Evolutionary conservation across 176 grass and related monocot species (phyloP), one percentile per base, ranked within the genome.

Genomic region (Avena sativa): DNA sequence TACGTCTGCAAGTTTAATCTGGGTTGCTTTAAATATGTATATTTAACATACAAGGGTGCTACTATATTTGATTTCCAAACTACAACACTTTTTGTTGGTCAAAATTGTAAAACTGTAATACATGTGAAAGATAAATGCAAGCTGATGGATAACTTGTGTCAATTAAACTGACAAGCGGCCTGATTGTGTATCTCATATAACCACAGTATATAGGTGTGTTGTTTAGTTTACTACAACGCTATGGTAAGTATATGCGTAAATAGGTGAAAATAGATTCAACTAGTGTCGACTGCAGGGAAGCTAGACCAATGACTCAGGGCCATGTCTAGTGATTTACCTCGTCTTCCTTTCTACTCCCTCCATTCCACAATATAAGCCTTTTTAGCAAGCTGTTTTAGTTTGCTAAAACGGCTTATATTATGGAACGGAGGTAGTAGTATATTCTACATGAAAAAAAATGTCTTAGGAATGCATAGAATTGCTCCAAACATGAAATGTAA

Each of bases 401-500:
- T 34, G 32, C 32, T 34, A 34, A 34, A 32, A 34, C 32, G 32
- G 32, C 32, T 34, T 34, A 34, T 34, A 34, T 34, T 34, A 34
- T 34, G 32, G 32, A 34, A 34, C 32, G 32, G 32, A 34, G 32
- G 32, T 34, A 34, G 32, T 34, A 34, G 32, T 43, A 43, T 43
- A 43, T 43, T 43, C 16, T 58, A 66, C 44, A 79, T 49, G 34
- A 81, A 75, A 50, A 30, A 74, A 8, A 2, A 36, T 2, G 32
- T 21, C 21, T 23, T 58, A 55, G 5, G 12, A 32, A 85, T 12
- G 47, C n/a, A 65, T 66, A 60, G 25, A 30, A 71, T 88, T 71
- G 61, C 36, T 69, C n/a, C 86, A 79, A 81, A 78, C 77, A n/a
- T 55, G 13, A 83, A 78, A 57, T 17, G 8, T 44, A 79, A 64